These are phyloP conservation scores for Phlebiopsis gigantea DNA, from an alignment of 768 basidiomycete genomes.

Conservation along the genomic window DNA sequence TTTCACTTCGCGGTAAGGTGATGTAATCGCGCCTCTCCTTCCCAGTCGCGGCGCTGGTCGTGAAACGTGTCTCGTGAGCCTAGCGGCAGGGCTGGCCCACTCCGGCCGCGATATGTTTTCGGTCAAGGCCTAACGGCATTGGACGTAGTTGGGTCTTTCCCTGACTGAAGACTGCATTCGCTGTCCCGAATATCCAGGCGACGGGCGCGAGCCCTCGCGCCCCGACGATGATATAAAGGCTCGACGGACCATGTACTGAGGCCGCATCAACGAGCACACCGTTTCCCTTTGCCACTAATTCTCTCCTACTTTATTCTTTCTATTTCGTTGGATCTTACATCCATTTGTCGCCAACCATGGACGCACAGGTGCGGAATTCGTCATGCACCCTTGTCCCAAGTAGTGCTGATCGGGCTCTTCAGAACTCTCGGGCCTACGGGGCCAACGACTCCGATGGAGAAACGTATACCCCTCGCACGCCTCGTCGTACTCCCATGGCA, in stretches of 20 bases:
- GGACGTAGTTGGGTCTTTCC: neutral
- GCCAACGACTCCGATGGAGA: constrained; percentile 24
- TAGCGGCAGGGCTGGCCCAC: constrained; percentile 6
- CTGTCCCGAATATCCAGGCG: constrained; percentile 2
- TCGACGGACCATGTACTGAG: neutral
- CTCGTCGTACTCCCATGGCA: constrained; percentile 60
- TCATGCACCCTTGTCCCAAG: neutral
- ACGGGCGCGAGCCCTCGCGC: constrained; percentile 6
- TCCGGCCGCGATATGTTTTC: neutral
- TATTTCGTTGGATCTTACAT: neutral
- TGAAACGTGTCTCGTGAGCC: constrained; percentile 12
- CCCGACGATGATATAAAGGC: too few relatives aligned
- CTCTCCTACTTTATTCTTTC: neutral
- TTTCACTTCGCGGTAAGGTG: constrained; percentile 12
- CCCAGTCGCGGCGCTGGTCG: constrained; percentile 3
- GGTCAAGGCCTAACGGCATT: neutral
- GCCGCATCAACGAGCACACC: neutral
- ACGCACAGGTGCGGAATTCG: neutral
- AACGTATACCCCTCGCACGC: constrained; percentile 23
- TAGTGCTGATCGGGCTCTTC: neutral
- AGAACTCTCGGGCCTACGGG: constrained; percentile 3
- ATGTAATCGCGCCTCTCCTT: constrained; percentile 10
- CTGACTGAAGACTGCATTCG: neutral
- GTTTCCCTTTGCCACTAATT: neutral
- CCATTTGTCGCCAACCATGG: neutral